phyloP scores from a whole-genome alignment of 257 asterid genomes.

The Solanum piurae region DNA sequence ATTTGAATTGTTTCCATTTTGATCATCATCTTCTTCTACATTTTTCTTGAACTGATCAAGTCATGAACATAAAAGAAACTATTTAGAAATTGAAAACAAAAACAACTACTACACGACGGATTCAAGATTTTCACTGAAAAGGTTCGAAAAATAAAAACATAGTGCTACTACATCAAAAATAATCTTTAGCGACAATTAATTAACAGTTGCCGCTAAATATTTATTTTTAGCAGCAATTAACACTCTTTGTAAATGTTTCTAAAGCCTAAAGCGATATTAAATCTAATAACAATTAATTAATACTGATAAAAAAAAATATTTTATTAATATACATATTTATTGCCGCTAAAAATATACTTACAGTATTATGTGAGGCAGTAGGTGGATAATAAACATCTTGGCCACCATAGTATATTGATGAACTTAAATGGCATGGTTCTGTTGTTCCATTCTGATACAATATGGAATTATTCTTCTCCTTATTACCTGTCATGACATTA shows the following conservation, averaged over 20 bases:
- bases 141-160: too few species aligned
- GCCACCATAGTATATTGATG: constrained; percentile 78
- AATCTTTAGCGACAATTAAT: too few species aligned
- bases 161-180: too few species aligned
- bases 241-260: too few species aligned
- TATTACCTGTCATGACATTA: constrained; percentile 20
- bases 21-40: constrained; percentile 28
- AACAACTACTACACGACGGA: neutral
- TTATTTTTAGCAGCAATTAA: too few species aligned
- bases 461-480: constrained; percentile 16
- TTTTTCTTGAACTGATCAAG: constrained; percentile 38
- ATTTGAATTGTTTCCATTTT: constrained; percentile 36
- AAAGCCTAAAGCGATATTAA: too few species aligned
- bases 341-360: constrained; percentile 8
- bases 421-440: constrained; percentile 62
- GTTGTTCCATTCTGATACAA: constrained; percentile 21
- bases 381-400: constrained; percentile 59
- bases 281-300: too few species aligned
- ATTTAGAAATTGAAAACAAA: neutral
- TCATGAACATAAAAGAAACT: neutral
- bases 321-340: too few species aligned
- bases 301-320: rapidly evolving
- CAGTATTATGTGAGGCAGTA: constrained; percentile 26
- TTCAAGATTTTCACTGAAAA: neutral
- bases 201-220: too few species aligned